phyloP scores from a whole-genome alignment of 1,139 yeast genomes.

The Chernovozyma sophiae-reginae region DNA sequence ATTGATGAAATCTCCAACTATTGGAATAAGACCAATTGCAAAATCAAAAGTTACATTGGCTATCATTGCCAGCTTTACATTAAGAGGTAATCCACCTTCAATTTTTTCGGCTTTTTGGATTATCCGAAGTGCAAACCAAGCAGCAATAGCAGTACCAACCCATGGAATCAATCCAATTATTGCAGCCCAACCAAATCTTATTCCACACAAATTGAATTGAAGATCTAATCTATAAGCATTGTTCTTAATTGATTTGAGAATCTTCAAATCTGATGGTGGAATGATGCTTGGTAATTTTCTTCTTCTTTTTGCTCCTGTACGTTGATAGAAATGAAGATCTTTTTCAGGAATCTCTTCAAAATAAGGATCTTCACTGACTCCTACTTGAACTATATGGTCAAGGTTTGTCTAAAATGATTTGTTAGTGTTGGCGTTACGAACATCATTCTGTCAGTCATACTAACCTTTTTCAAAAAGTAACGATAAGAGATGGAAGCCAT shows the following conservation, averaged over 20 bases:
- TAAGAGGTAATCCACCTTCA: slow-evolving; percentile 62
- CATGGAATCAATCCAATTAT: slow-evolving; percentile 67
- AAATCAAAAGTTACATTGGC: slow-evolving; percentile 63
- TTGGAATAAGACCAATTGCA: slow-evolving; percentile 64
- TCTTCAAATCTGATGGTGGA: slow-evolving; percentile 47
- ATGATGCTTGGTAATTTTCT: slow-evolving; percentile 52
- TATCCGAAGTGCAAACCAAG: slow-evolving; percentile 46
- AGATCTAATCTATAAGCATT: slow-evolving; percentile 66
- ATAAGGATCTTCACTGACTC: slow-evolving; percentile 41
- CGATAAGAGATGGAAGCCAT: slow-evolving; percentile 27
- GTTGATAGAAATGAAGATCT: slow-evolving; percentile 43
- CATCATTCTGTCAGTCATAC: too few relatives aligned
- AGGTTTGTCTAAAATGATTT: slow-evolving; percentile 29
- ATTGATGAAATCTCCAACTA: slow-evolving; percentile 67
- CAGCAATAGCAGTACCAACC: slow-evolving; percentile 53
- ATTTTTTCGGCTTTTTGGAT: slow-evolving; percentile 49
- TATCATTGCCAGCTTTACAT: slow-evolving; percentile 49
- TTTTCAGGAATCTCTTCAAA: slow-evolving; percentile 46
- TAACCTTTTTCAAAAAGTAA: slow-evolving; percentile 36
- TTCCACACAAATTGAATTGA: slow-evolving; percentile 58
- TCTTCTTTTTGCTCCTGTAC: slow-evolving; percentile 45
- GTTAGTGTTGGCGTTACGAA: too few relatives aligned
- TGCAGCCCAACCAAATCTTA: slow-evolving; percentile 70
- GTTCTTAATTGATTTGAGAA: slow-evolving; percentile 51
- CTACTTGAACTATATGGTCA: slow-evolving; percentile 31